These are phyloP conservation scores for Skeletonema menzelii DNA, from an alignment of 108 stramenopile genomes.

Conservation along the genomic window DNA sequence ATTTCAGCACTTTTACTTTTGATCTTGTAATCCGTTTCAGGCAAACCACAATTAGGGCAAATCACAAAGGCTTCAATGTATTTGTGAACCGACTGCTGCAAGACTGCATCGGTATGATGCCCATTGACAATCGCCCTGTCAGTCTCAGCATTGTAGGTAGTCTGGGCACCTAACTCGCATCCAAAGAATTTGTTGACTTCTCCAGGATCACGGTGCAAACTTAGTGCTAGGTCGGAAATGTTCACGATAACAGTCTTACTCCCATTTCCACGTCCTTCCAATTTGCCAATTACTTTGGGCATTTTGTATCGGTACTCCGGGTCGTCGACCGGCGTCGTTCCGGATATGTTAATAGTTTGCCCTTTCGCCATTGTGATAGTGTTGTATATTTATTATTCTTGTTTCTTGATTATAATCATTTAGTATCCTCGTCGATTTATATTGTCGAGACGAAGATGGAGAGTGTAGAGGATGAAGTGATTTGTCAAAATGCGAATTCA, in stretches of 20 bases:
- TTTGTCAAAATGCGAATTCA: background rate
- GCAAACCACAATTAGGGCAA: constrained; percentile 95
- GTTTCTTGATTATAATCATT: constrained; percentile 21
- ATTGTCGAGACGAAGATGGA: background rate
- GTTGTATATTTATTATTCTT: constrained; percentile 10
- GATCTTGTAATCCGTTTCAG: constrained; percentile 98
- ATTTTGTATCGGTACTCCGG: constrained; percentile 98
- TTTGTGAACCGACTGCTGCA: constrained; percentile 90
- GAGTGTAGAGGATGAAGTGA: background rate
- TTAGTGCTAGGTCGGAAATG: constrained; percentile 85
- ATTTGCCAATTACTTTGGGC: constrained; percentile 94
- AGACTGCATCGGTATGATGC: constrained; percentile 85
- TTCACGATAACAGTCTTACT: constrained; percentile 98
- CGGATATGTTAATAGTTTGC: constrained; percentile 89
- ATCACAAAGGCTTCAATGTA: constrained; percentile 97
- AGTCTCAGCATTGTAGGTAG: constrained; percentile 89
- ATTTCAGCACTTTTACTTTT: constrained; percentile 91
- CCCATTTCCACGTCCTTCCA: constrained; percentile 99
- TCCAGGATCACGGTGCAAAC: constrained; percentile 89
- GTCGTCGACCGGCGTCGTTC: constrained; percentile 87
- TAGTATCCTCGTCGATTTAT: constrained; percentile 4
- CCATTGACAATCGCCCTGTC: constrained; percentile 98
- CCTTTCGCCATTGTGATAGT: constrained; percentile 64
- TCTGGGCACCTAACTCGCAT: constrained; percentile 97
- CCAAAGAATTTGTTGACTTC: constrained; percentile 99